These are phyloP conservation scores for Ophiostoma sp. DNA, from an alignment of 2,329 filamentous ascomycete species.

Conservation along the genomic window DNA sequence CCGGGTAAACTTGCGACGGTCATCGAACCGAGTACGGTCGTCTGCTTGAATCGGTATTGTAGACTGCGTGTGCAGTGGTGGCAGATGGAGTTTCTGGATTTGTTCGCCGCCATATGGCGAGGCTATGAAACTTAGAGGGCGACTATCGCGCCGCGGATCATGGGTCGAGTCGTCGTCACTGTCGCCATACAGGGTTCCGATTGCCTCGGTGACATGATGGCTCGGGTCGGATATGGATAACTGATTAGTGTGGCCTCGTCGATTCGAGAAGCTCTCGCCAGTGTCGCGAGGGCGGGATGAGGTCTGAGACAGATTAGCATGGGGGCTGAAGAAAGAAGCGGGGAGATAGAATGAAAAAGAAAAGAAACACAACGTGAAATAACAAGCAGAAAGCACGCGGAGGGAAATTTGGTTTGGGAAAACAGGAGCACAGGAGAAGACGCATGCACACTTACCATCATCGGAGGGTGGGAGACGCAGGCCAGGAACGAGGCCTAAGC, in stretches of 20 bases:
- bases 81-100: constrained; percentile 33
- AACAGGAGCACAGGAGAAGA: background rate
- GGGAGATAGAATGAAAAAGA: background rate
- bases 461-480: constrained; percentile 23
- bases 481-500: constrained; percentile 24
- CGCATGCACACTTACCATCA: constrained; percentile 26
- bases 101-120: constrained; percentile 51
- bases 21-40: background rate
- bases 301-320: constrained; percentile 40
- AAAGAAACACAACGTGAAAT: background rate
- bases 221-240: constrained; percentile 75
- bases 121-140: constrained; percentile 70
- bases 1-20: constrained; percentile 26
- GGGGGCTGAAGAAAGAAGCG: background rate
- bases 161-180: constrained; percentile 56
- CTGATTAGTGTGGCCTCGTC: constrained; percentile 54
- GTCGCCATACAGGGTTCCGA: constrained; percentile 83
- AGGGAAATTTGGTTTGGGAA: background rate
- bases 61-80: background rate
- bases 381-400: background rate
- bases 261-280: constrained; percentile 52
- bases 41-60: constrained; percentile 25
- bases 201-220: constrained; percentile 91
- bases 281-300: constrained; percentile 54
- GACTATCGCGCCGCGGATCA: constrained; percentile 46